Base-by-base conservation (phyloP, 495 filamentous ascomycete species). In the Neurospora pannonica region DNA sequence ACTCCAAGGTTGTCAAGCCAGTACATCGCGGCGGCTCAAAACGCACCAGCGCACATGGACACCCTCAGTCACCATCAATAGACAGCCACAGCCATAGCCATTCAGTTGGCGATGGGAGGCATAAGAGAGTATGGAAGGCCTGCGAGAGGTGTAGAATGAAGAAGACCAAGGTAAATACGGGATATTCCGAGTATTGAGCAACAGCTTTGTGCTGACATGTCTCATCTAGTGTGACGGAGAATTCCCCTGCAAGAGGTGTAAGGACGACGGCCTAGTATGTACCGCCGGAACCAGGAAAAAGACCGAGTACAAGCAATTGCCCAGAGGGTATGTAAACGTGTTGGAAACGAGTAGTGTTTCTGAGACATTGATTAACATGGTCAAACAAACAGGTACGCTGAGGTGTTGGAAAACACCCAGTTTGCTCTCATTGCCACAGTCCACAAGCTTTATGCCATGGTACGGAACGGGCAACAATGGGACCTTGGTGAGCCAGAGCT, bases 61-160 rank as follows among this genome's bases (percentile, higher is more conserved):
- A 82, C 73, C 77, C 79, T 6, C 73, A 74, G 4, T 80, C 81
- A 17, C 80, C 80, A 2, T 60, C 73, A 24, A 75, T 74, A 7
- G 80, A 81, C n/a, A 75, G 71, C 62, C 79, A 81, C 17, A 76
- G 71, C 71, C 79, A 79, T 67, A 76, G 78, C 4, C 80, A 82
- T 39, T 73, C 76, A 8, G 72, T 72, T 38, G 72, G 71, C 42
- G 86, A 89, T 74, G 86, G 82, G 71, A 83, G 86, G 74, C 86
- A 88, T 77, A 91, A 91, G 80, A 83, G 90, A 75, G 90, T 92
- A 42, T 91, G 90, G 85, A 92, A 91, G 81, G 90, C 90, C 31
- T 92, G 90, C 76, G 90, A 92, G 81, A 84, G 90, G 75, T 92
- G 90, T 85, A 83, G 90, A 74, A 88, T 91, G 83, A 92, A 91